Evolutionary conservation across 768 basidiomycete species (phyloP), one percentile per base, ranked within the genome.

Genomic region (Rhodotorula diobovata): DNA sequence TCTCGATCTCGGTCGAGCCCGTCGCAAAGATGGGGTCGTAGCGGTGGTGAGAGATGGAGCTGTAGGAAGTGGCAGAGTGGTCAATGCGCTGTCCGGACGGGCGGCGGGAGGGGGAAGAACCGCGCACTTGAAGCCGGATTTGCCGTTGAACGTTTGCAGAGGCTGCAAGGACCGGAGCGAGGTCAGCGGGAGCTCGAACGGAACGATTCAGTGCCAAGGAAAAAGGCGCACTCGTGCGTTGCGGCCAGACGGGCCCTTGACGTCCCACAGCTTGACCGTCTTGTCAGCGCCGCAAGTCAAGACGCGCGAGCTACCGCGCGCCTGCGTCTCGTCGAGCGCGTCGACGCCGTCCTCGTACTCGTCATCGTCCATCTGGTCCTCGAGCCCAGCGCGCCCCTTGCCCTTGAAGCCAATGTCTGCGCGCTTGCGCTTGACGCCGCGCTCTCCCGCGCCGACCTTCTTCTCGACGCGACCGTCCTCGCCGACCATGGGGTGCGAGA

Each of bases 41-140:
- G 57, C 89, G 86, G 79, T 98, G 96, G 78, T 97, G 96, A 76
- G 97, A 93, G 81, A 99, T 90, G 55, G 90, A 89, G 78, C 93
- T 95, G 39, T 6, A 18, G 30, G 43, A 32, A 4, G 21, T 1
- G 39, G 11, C 25, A 48, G 28, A 39, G 41, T 12, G 41, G 32
- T 14, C 21, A 46, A 10, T 18, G 39, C 7, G 30, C 16, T 30
- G 11, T 7, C 8, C 3, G 16, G 34, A 14, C 16, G 9, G 39
- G 8, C 9, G 4, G 30, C 8, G 30, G 25, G 6, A 56, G 45
- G 65, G 66, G 70, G 71, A 69, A 45, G 57, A 51, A 43, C 14
- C 8, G 35, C 43, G 23, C 77, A 93, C 93, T 96, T 94, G 85
- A 98, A 93, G 1, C 91, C 89, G 32, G 86, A 84, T 81, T 96